A percentile compares a stretch with the other conserved stretches of the same genome.
phyloP scores from a whole-genome alignment of 176 grass and related monocot species.

The Metroxylon sagu region DNA sequence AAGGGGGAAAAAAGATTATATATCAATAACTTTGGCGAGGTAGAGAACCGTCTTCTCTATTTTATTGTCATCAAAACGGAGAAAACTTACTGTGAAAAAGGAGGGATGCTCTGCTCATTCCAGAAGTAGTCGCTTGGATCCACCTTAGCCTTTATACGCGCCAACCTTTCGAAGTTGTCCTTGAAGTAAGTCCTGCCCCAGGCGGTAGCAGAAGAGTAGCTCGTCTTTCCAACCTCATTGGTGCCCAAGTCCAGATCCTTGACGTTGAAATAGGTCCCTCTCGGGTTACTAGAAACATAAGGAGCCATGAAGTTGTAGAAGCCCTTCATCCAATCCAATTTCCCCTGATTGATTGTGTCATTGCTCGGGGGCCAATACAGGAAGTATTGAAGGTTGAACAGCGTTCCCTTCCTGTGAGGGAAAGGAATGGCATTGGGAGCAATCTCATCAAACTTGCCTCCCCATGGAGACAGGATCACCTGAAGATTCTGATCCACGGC shows the following conservation, averaged over 20 bases:
- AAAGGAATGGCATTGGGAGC: too few relatives aligned
- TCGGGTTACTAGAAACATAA: conserved; percentile 38
- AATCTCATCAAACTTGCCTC: too few relatives aligned
- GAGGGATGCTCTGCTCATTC: background rate
- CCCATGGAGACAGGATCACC: too few relatives aligned
- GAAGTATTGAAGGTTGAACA: too few relatives aligned
- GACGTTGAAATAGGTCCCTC: conserved; percentile 51
- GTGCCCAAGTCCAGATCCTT: conserved; percentile 53
- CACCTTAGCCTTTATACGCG: background rate
- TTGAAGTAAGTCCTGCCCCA: background rate
- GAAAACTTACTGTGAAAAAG: background rate
- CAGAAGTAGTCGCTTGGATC: background rate
- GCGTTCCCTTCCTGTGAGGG: too few relatives aligned
- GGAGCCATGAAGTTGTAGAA: conserved; percentile 24
- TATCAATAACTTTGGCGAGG: too few relatives aligned
- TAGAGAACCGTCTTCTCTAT: too few relatives aligned
- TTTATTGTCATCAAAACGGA: too few relatives aligned
- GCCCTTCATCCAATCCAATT: conserved; percentile 28
- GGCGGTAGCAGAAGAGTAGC: conserved; percentile 20
- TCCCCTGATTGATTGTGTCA: conserved; percentile 12
- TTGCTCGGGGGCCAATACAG: background rate
- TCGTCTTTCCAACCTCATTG: conserved; percentile 14
- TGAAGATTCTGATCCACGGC: too few relatives aligned
- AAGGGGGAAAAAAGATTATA: too few relatives aligned
- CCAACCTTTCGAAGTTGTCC: background rate